Conservation (phyloP, 2,329 filamentous ascomycete genomes). For the Aspergillus piperis region DNA sequence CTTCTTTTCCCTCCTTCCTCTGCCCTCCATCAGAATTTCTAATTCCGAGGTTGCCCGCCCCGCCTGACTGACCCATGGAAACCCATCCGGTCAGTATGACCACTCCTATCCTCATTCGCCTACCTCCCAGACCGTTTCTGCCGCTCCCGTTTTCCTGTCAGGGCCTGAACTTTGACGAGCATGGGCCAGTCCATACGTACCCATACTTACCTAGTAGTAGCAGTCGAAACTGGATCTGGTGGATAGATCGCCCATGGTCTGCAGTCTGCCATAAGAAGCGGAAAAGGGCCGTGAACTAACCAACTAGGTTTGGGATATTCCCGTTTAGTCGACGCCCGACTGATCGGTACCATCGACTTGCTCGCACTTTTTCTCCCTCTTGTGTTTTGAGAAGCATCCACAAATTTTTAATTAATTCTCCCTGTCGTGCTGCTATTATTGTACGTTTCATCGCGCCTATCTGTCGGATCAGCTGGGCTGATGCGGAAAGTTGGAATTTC, state of each 20-base stretch:
- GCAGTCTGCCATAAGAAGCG: neutral
- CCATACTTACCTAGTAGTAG: neutral
- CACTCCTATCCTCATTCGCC: conserved; percentile 13
- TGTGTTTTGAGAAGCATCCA: neutral
- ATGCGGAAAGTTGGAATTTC: neutral
- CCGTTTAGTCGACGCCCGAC: conserved; percentile 1
- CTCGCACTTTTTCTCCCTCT: conserved; percentile 3
- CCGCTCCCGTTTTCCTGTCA: conserved; percentile 30
- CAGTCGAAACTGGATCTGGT: conserved; percentile 13
- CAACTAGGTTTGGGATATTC: neutral
- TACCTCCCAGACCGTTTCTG: conserved; percentile 25
- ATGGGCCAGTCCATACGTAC: conserved; percentile 21
- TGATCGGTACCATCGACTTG: conserved; percentile 6
- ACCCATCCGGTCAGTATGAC: conserved; percentile 3
- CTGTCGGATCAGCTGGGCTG: neutral
- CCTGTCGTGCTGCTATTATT: neutral
- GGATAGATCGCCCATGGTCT: conserved; percentile 17
- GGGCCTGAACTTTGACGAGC: conserved; percentile 27
- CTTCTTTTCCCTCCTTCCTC: too few species aligned
- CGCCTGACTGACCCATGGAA: conserved; percentile 6
- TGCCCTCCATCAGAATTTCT: conserved; percentile 7
- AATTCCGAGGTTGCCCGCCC: conserved; percentile 9
- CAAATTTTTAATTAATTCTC: neutral
- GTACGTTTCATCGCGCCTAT: neutral
- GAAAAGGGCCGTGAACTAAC: conserved; percentile 2